Evolutionary conservation across 2,329 filamentous ascomycete species (phyloP), one percentile per base, ranked within the genome.

Genomic region (Dactylella cylindrospora): DNA sequence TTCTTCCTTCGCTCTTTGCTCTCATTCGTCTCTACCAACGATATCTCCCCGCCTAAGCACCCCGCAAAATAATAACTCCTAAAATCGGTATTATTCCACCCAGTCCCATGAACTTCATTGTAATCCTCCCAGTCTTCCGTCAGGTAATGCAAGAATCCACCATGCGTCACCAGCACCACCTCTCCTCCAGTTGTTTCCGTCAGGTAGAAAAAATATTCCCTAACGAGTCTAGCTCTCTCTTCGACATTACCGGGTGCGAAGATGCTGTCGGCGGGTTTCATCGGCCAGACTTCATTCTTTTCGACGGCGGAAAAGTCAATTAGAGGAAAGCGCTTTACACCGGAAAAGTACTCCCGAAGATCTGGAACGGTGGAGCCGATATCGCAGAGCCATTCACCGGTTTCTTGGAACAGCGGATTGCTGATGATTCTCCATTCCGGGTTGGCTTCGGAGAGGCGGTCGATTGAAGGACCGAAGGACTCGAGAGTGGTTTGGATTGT

Each of bases 401-500:
- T 67, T 49, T 72, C 71, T 33, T 73, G 72, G 7, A 72, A 68
- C 38, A 70, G 66, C 1, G 71, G 68, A 5, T 72, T 52, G 8
- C 65, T 53, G 35, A 70, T 61, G 36, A 72, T 36, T 33, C 57
- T 60, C 12, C 68, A 67, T 46, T 67, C 13, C 67, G 66, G 2
- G 53, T 66, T 64, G 10, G 17, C 10, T 12, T 15, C 10, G 3
- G 40, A 19, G 43, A 62, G n/a, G 67, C 49, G 2, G 68, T 67
- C 1, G 66, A 69, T 28, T 26, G 67, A 51, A 33, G 57, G 57
- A 25, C 43, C 13, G 60, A 68, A 71, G 0, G 68, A 70, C 12
- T 72, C 53, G 5, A 66, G 62, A 3, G 71, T 71, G 7, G 70
- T 73, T 53, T 73, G 70, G 36, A 73, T 66, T 2, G 70, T 72